A percentile compares a stretch with the other conserved stretches of the same genome.
phyloP scores from a whole-genome alignment of 169 alveolate species.

The Cryptosporidium muris region DNA sequence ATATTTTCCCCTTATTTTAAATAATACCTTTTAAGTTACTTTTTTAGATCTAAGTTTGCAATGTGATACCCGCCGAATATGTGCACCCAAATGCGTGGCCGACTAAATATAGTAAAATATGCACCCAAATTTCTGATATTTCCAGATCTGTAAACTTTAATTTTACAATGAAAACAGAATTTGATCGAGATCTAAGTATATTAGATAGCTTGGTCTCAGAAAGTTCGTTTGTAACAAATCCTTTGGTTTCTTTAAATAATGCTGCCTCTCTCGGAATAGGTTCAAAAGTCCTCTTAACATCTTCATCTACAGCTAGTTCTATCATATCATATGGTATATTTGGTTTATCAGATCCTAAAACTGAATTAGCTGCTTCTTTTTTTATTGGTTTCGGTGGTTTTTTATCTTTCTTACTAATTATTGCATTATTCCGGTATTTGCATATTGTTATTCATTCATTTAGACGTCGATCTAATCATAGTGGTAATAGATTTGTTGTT shows the following conservation, averaged over 20 bases:
- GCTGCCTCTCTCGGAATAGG: background rate
- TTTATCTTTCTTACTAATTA: slow-evolving; percentile 19
- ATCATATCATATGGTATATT: slow-evolving; percentile 22
- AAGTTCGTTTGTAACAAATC: slow-evolving; percentile 11
- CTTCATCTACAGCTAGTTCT: background rate
- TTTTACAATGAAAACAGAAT: slow-evolving; percentile 49
- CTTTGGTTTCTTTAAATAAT: background rate
- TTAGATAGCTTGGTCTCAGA: slow-evolving; percentile 22
- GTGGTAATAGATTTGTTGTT: slow-evolving; percentile 15
- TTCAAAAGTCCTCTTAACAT: background rate
- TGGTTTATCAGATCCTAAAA: slow-evolving; percentile 35
- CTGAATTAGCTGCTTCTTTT: slow-evolving; percentile 36
- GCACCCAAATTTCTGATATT: background rate
- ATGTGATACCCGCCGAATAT: background rate
- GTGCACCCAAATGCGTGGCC: background rate
- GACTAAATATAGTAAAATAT: background rate
- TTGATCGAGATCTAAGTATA: slow-evolving; percentile 18
- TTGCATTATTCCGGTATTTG: slow-evolving; percentile 10
- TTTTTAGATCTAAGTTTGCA: background rate
- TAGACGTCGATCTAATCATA: background rate
- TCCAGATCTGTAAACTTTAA: background rate
- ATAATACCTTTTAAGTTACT: background rate
- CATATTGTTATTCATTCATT: background rate
- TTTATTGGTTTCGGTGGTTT: slow-evolving; percentile 49
- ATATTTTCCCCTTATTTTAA: background rate